Percentiles rank a stretch among this genome's conserved stretches.
Conservation (phyloP, 2,329 filamentous ascomycete genomes). For the Hypoxylon rubiginosum region DNA sequence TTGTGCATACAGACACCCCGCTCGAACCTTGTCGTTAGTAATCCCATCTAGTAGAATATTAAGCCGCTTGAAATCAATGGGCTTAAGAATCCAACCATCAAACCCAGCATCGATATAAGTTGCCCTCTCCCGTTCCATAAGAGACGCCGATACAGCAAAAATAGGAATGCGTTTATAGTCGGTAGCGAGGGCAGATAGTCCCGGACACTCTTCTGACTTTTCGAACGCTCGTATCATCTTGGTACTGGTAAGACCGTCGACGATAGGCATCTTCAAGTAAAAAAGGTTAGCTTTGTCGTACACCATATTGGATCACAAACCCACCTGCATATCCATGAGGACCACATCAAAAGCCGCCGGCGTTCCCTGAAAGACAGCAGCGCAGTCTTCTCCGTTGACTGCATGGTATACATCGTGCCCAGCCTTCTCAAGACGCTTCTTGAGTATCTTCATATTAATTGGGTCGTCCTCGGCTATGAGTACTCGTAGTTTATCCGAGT, state of each 20-base stretch:
- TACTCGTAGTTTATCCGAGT: slow-evolving; percentile 66
- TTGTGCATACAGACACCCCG: slow-evolving; percentile 74
- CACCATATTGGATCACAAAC: slow-evolving; percentile 47
- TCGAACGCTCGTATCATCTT: slow-evolving; percentile 86
- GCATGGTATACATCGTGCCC: slow-evolving; percentile 80
- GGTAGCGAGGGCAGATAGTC: slow-evolving; percentile 70
- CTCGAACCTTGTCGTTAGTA: slow-evolving; percentile 68
- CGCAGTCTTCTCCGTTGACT: slow-evolving; percentile 88
- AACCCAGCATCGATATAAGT: slow-evolving; percentile 84
- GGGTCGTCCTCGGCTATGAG: slow-evolving; percentile 91
- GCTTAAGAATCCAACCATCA: slow-evolving; percentile 92
- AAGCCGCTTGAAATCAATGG: slow-evolving; percentile 83
- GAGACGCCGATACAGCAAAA: slow-evolving; percentile 87
- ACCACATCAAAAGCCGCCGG: slow-evolving; percentile 78
- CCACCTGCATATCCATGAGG: slow-evolving; percentile 93
- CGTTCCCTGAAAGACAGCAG: slow-evolving; percentile 75
- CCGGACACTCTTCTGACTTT: slow-evolving; percentile 60
- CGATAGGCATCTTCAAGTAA: slow-evolving; percentile 83
- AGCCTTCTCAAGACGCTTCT: slow-evolving; percentile 82
- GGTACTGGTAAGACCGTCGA: slow-evolving; percentile 84
- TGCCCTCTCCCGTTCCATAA: slow-evolving; percentile 77
- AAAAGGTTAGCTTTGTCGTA: not conserved
- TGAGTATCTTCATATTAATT: slow-evolving; percentile 85
- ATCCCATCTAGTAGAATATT: slow-evolving; percentile 78
- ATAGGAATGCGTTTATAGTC: slow-evolving; percentile 79